Base-by-base conservation (phyloP, 2,329 filamentous ascomycete genomes). In the Scytalidium sp. region DNA sequence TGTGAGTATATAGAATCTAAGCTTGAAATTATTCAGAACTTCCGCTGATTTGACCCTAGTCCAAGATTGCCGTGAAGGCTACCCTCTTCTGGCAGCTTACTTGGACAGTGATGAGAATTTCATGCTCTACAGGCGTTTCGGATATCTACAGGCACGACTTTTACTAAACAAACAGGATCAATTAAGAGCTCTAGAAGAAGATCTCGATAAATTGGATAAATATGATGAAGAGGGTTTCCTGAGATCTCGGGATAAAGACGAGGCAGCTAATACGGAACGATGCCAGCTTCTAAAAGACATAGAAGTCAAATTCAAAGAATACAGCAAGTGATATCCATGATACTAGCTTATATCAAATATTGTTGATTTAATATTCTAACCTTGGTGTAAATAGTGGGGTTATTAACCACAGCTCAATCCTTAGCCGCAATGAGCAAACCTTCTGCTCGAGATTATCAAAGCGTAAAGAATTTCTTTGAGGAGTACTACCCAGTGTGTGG, bases 71-170 rank as follows among this genome's bases (percentile, higher is more conserved):
- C 59, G 61, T 0, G 29, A 46, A 10, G 70, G 70, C 0, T 73
- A 70, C 50, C 70, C 71, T 0, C 58, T 56, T 20, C 51, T 73
- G 0, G 67, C 70, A 3, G 60, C 64, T 2, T 72, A 74, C 47
- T 57, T 70, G 0, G 67, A 72, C 48, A 73, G 70, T 50, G 67
- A 71, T 50, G 66, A 71, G 6, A 62, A 64, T 21, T 74, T 73
- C 48, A 67, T 67, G 57, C 49, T 74, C 2, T 74, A 69, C 51
- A 63, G 71, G 4, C 59, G 70, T 1, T 75, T 73, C 42, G 70
- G 70, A 2, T 70, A 64, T 40, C 54, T 74, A 0, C 69, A 72
- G 42, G 57, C 68, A 0, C 61, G 72, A 1, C 44, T 74, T 1
- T 56, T 72, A 1, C 46, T 62, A 1, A 41, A 50, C 13, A 58